Evolutionary conservation across 495 filamentous ascomycete genomes (phyloP).

Genomic region (Xylaria telfairii): DNA sequence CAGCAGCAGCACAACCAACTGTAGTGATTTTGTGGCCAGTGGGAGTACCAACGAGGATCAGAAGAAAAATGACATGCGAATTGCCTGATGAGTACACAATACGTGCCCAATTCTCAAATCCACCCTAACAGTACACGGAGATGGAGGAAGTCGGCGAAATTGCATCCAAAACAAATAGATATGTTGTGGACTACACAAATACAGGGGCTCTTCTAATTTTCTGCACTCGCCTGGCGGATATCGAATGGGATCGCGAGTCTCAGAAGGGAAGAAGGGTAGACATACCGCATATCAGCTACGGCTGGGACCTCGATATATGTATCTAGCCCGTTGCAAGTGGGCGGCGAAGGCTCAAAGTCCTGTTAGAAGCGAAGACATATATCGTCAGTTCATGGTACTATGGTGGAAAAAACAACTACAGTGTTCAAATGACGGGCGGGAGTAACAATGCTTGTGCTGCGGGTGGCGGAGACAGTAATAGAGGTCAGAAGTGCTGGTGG

Average conservation of each 20-base stretch:
- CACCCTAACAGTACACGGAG: conserved; percentile 24
- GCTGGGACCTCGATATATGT: conserved; percentile 52
- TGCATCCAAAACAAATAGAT: background rate
- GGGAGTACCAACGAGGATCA: conserved; percentile 27
- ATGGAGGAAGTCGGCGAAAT: conserved; percentile 24
- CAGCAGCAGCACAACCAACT: conserved; percentile 23
- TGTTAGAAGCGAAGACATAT: conserved; percentile 42
- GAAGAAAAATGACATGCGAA: conserved; percentile 19
- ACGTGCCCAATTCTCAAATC: conserved; percentile 22
- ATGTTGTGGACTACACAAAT: conserved; percentile 5
- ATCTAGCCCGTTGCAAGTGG: conserved; percentile 53
- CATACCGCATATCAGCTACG: conserved; percentile 57
- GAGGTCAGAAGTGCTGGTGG: conserved; percentile 1
- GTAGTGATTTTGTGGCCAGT: conserved; percentile 10
- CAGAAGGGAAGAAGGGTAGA: conserved; percentile 24
- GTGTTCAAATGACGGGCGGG: conserved; percentile 16
- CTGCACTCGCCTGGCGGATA: background rate
- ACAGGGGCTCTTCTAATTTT: background rate
- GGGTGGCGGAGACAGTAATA: conserved; percentile 3
- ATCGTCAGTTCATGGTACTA: conserved; percentile 34
- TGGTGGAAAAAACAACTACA: conserved; percentile 19
- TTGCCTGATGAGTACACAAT: conserved; percentile 15
- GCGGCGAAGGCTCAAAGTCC: conserved; percentile 58
- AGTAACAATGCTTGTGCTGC: conserved; percentile 4
- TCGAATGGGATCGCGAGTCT: background rate